Conservation (phyloP, 257 asterid genomes). For the Plectranthus barbatus region DNA sequence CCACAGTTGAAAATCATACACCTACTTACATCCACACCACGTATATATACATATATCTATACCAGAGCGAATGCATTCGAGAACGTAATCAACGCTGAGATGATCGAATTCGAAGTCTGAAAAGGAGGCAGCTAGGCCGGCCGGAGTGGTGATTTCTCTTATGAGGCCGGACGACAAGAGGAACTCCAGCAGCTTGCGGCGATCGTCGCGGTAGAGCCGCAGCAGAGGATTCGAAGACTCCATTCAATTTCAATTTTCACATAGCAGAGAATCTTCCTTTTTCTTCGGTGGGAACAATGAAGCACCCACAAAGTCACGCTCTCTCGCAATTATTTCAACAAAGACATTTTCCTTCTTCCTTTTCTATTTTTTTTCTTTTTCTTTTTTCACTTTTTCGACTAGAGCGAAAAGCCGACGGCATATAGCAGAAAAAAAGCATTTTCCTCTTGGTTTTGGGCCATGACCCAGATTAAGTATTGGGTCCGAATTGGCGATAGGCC, state of each 20-base stretch:
- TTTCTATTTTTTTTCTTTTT: background rate
- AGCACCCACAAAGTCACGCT: background rate
- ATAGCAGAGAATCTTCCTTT: background rate
- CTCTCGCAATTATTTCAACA: background rate
- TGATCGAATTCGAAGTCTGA: slow-evolving; percentile 58
- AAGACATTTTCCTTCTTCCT: background rate
- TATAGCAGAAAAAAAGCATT: slow-evolving; percentile 9
- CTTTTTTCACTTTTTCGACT: slow-evolving; percentile 11
- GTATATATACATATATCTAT: background rate
- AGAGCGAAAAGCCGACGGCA: slow-evolving; percentile 43
- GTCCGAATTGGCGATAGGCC: no score
- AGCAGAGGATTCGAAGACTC: slow-evolving; percentile 44
- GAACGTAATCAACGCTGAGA: slow-evolving; percentile 69
- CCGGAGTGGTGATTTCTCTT: slow-evolving; percentile 47
- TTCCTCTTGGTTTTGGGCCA: background rate
- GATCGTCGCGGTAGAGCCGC: slow-evolving; percentile 69
- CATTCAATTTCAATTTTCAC: slow-evolving; percentile 21
- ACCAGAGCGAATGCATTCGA: slow-evolving; percentile 70
- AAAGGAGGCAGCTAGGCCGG: slow-evolving; percentile 42
- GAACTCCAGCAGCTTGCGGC: slow-evolving; percentile 87
- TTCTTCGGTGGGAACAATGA: slow-evolving; percentile 20
- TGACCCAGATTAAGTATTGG: background rate
- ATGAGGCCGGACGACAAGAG: slow-evolving; percentile 52
- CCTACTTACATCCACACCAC: background rate
- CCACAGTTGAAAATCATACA: background rate